Evolutionary conservation across 1,139 yeast species (phyloP).

Genomic region (Suhomyces yuchorum): DNA sequence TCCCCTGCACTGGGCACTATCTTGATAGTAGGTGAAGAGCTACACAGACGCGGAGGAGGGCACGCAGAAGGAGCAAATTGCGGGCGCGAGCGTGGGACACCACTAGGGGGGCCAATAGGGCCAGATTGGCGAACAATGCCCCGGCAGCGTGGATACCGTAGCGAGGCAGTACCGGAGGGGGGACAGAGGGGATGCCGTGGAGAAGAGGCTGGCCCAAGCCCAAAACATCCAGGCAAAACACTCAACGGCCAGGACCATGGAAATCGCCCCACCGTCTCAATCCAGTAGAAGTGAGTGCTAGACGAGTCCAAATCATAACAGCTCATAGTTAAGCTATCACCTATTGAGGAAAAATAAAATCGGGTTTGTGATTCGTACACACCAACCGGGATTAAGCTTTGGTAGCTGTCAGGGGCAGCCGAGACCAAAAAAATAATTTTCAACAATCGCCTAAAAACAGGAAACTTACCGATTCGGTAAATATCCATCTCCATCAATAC

Average conservation of each 20-base stretch:
- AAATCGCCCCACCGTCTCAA: slow-evolving; percentile 5
- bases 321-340: slow-evolving; percentile 1
- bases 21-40: not conserved
- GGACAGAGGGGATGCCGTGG: not conserved
- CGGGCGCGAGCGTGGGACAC: too few species aligned
- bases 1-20: slow-evolving; percentile 1
- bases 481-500: slow-evolving; percentile 4
- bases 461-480: slow-evolving; percentile 6
- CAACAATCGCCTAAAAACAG: slow-evolving; percentile 3
- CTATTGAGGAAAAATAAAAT: slow-evolving; percentile 1
- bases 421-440: slow-evolving; percentile 5
- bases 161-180: not conserved
- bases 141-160: not conserved
- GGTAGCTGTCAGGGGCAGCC: slow-evolving; percentile 15
- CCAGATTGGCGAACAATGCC: not conserved
- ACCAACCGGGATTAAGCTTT: slow-evolving; percentile 5
- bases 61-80: not conserved
- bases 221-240: slow-evolving; percentile 3
- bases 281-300: not conserved
- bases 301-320: slow-evolving; percentile 5
- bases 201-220: slow-evolving; percentile 1
- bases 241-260: slow-evolving; percentile 4
- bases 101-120: not conserved
- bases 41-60: not conserved
- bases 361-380: slow-evolving; percentile 1